These are phyloP conservation scores for Helianthus annuus DNA, from an alignment of 129 eudicot species.

Conservation along the genomic window DNA sequence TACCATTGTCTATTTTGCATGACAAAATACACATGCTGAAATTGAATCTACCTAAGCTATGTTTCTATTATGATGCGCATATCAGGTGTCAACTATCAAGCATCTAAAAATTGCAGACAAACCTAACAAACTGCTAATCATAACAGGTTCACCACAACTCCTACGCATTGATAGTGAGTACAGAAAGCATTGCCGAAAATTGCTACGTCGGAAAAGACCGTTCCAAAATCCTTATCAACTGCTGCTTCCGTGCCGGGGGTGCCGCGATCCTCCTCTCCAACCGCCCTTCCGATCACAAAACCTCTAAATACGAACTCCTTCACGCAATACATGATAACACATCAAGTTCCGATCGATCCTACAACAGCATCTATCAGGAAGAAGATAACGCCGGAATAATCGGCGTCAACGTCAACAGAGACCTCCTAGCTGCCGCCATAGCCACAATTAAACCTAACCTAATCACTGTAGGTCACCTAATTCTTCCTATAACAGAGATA, in stretches of 20 bases:
- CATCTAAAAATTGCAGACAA: not conserved
- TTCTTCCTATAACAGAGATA: constrained; percentile 49
- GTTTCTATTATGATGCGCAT: not conserved
- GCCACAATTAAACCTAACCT: constrained; percentile 40
- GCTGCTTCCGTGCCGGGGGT: constrained; percentile 54
- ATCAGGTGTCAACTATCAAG: not conserved
- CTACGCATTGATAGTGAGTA: constrained; percentile 58
- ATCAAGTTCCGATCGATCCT: constrained; percentile 44
- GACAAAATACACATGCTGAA: not conserved
- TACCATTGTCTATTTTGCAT: not conserved
- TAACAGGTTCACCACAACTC: constrained; percentile 51
- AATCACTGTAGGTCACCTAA: constrained; percentile 34
- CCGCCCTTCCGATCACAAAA: constrained; percentile 21
- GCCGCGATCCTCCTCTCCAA: constrained; percentile 61
- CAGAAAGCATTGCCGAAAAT: constrained; percentile 43
- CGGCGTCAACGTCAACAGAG: constrained; percentile 45
- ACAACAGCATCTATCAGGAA: constrained; percentile 43
- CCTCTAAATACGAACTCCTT: constrained; percentile 52
- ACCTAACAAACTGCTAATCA: not conserved
- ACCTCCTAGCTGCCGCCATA: constrained; percentile 42
- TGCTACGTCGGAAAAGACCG: constrained; percentile 50
- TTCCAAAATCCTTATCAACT: constrained; percentile 35
- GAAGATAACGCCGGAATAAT: constrained; percentile 37
- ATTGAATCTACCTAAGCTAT: constrained; percentile 1
- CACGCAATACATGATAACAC: constrained; percentile 49